phyloP scores from a whole-genome alignment of 1,139 yeast genomes.

The Protomyces inouyei region DNA sequence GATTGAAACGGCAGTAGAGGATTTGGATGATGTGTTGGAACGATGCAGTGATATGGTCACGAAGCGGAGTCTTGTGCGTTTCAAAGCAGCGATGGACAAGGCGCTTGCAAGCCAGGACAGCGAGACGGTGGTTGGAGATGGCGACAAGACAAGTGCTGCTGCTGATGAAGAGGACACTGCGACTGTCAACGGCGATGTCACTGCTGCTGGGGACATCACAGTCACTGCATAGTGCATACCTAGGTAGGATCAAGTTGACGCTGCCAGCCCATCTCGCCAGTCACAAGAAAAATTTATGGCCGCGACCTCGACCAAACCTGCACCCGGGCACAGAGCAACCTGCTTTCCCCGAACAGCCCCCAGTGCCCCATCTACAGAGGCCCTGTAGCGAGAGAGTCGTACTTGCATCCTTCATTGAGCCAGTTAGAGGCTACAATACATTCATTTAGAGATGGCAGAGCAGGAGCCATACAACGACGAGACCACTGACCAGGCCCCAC shows the following conservation, averaged over 20 bases:
- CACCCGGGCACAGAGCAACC: no score
- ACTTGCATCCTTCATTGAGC: no score
- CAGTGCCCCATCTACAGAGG: no score
- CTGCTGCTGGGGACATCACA: neutral
- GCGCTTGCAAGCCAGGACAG: neutral
- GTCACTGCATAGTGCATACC: neutral
- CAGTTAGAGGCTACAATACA: no score
- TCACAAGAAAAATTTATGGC: no score
- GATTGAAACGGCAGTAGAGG: slow-evolving; percentile 26
- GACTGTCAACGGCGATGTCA: neutral
- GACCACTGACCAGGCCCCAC: neutral
- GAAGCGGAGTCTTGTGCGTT: slow-evolving; percentile 10
- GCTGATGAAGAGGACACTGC: neutral
- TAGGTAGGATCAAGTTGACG: neutral
- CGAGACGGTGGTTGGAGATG: neutral
- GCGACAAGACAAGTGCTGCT: neutral
- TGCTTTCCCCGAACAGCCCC: no score
- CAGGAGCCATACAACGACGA: no score
- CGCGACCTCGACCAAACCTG: no score
- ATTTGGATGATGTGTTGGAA: slow-evolving; percentile 31
- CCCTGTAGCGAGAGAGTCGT: no score
- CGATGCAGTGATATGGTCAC: slow-evolving; percentile 23
- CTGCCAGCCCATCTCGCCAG: no score
- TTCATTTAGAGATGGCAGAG: no score
- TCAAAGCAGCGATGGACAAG: slow-evolving; percentile 10